phyloP scores from a whole-genome alignment of 495 filamentous ascomycete genomes.

The Lophiotrema nucula region DNA sequence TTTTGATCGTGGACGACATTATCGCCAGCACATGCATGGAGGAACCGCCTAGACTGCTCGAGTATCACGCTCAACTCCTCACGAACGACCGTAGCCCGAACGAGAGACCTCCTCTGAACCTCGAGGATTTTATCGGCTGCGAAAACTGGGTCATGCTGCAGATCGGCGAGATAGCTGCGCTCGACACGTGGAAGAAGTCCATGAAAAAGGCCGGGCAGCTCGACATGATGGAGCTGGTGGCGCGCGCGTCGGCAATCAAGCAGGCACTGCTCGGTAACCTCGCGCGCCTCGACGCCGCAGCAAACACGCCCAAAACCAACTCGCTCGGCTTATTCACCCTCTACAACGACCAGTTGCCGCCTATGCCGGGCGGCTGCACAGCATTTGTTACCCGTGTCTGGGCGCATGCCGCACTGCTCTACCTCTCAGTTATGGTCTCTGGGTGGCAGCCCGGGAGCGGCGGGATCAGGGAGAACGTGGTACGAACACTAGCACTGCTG shows the following conservation, averaged over 20 bases:
- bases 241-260: slow-evolving; percentile 46
- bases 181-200: slow-evolving; percentile 53
- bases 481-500: slow-evolving; percentile 40
- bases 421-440: slow-evolving; percentile 51
- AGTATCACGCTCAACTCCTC: slow-evolving; percentile 45
- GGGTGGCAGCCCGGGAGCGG: slow-evolving; percentile 52
- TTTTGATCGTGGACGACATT: slow-evolving; percentile 51
- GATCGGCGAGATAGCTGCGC: slow-evolving; percentile 49
- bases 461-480: slow-evolving; percentile 44
- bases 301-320: not conserved
- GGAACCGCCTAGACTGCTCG: slow-evolving; percentile 42
- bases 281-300: slow-evolving; percentile 29
- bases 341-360: not conserved
- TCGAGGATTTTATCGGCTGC: slow-evolving; percentile 47
- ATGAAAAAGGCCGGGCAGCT: slow-evolving; percentile 45
- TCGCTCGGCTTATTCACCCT: not conserved
- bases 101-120: slow-evolving; percentile 37
- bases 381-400: slow-evolving; percentile 44
- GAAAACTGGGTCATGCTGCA: slow-evolving; percentile 50
- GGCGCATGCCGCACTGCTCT: slow-evolving; percentile 51
- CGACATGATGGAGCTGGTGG: slow-evolving; percentile 49
- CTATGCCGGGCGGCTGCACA: not conserved
- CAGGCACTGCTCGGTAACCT: slow-evolving; percentile 39
- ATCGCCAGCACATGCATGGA: slow-evolving; percentile 47
- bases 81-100: slow-evolving; percentile 1